Percentiles rank a stretch among this genome's conserved stretches.
These are phyloP conservation scores for Calocybe cyanea DNA, from an alignment of 768 basidiomycete species.

Conservation along the genomic window DNA sequence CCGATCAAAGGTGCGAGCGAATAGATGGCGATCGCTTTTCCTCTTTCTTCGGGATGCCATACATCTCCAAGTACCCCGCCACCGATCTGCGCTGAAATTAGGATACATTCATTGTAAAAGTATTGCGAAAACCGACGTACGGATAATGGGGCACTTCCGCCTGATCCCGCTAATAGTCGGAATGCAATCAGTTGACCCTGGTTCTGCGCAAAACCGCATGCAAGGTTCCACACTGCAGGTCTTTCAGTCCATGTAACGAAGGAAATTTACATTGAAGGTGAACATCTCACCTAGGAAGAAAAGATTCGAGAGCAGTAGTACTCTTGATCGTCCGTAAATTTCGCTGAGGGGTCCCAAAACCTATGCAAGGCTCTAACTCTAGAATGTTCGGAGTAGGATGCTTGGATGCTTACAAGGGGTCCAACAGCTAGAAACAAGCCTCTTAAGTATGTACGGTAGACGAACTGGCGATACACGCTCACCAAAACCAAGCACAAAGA, in stretches of 20 bases:
- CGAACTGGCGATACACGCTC: conserved; percentile 10
- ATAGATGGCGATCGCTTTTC: conserved; percentile 60
- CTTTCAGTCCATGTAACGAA: background rate
- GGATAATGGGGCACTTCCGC: conserved; percentile 67
- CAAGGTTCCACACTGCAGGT: conserved; percentile 51
- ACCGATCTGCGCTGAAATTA: conserved; percentile 36
- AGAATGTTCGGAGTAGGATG: background rate
- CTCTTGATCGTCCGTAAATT: conserved; percentile 61
- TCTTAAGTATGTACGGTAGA: background rate
- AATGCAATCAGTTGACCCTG: conserved; percentile 59
- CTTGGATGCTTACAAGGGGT: conserved; percentile 33
- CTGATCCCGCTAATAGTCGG: conserved; percentile 65
- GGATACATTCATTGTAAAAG: conserved; percentile 18
- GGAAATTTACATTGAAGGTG: background rate
- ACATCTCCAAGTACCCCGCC: conserved; percentile 64
- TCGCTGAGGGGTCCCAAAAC: conserved; percentile 64
- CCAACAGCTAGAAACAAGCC: conserved; percentile 38
- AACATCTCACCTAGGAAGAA: conserved; percentile 52
- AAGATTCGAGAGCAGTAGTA: conserved; percentile 61
- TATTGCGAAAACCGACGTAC: conserved; percentile 42
- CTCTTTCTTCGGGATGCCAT: conserved; percentile 60
- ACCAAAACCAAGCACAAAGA: conserved; percentile 56
- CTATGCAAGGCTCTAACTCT: conserved; percentile 16
- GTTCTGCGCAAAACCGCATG: conserved; percentile 60
- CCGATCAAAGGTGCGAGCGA: conserved; percentile 64